Percentiles rank a stretch among this genome's conserved stretches.
These are phyloP conservation scores for Fusarium anthophilum DNA, from an alignment of 2,329 filamentous ascomycete genomes.

Conservation along the genomic window DNA sequence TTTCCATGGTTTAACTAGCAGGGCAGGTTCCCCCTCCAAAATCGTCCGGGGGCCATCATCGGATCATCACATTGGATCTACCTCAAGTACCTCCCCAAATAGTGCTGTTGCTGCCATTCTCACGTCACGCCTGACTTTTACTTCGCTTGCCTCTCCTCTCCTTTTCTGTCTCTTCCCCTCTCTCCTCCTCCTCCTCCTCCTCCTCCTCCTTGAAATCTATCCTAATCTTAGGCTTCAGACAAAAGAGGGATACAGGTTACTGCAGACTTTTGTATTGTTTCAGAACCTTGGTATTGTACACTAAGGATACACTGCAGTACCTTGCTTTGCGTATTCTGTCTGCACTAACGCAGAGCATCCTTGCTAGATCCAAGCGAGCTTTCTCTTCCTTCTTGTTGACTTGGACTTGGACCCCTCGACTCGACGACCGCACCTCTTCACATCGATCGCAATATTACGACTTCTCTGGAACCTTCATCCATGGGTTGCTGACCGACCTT, in stretches of 20 bases:
- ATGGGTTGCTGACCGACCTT: constrained; percentile 40
- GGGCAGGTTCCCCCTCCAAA: constrained; percentile 31
- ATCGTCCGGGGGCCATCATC: constrained; percentile 27
- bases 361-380: constrained; percentile 15
- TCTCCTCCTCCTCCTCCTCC: neutral
- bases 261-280: neutral
- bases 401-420: constrained; percentile 15
- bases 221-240: neutral
- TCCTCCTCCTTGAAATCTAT: neutral
- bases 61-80: constrained; percentile 35
- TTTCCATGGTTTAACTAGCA: constrained; percentile 11
- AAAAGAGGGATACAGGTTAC: neutral
- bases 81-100: neutral
- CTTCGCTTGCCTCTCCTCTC: constrained; percentile 5
- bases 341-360: constrained; percentile 17
- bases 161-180: neutral
- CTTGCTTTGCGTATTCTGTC: neutral
- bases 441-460: constrained; percentile 24
- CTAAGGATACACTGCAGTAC: neutral
- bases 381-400: constrained; percentile 18
- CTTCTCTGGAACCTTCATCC: constrained; percentile 10
- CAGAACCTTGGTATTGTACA: neutral
- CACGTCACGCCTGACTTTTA: constrained; percentile 21
- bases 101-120: constrained; percentile 5
- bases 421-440: constrained; percentile 32